Evolutionary conservation across 805 yeast species (phyloP).

Genomic region (Barnettozyma botsteinii): DNA sequence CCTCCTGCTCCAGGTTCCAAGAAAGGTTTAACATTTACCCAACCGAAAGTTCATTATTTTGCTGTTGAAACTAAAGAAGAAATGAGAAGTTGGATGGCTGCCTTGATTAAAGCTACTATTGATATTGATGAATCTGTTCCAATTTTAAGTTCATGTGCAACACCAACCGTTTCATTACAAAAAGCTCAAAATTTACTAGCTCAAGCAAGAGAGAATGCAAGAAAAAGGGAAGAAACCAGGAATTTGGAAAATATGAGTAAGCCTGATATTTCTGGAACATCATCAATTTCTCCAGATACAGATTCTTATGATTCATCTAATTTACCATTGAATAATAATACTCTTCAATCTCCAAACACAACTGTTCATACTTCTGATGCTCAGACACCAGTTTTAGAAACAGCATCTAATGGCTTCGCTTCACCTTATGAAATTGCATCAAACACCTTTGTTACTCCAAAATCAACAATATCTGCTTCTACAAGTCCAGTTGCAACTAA

Average conservation of each 20-base stretch:
- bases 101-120: slow-evolving; percentile 91
- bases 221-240: slow-evolving; percentile 40
- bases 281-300: slow-evolving; percentile 27
- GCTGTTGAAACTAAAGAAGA: slow-evolving; percentile 91
- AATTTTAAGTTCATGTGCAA: slow-evolving; percentile 83
- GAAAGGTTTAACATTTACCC: slow-evolving; percentile 93
- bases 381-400: slow-evolving; percentile 20
- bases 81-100: slow-evolving; percentile 93
- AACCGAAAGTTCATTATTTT: slow-evolving; percentile 91
- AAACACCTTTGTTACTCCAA: slow-evolving; percentile 48
- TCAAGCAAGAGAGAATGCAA: slow-evolving; percentile 73
- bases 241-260: slow-evolving; percentile 24
- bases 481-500: slow-evolving; percentile 15
- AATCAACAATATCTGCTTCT: slow-evolving; percentile 20
- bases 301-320: slow-evolving; percentile 23
- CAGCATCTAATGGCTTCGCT: slow-evolving; percentile 43
- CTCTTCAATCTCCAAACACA: slow-evolving; percentile 27
- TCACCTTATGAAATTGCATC: slow-evolving; percentile 67
- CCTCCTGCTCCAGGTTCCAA: slow-evolving; percentile 98
- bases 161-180: slow-evolving; percentile 88
- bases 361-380: slow-evolving; percentile 38
- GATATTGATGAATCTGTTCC: slow-evolving; percentile 93
- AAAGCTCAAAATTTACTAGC: slow-evolving; percentile 83
- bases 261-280: slow-evolving; percentile 26
- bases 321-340: slow-evolving; percentile 9